phyloP scores from a whole-genome alignment of 306 rosid genomes.

The Herpetospermum pedunculosum region DNA sequence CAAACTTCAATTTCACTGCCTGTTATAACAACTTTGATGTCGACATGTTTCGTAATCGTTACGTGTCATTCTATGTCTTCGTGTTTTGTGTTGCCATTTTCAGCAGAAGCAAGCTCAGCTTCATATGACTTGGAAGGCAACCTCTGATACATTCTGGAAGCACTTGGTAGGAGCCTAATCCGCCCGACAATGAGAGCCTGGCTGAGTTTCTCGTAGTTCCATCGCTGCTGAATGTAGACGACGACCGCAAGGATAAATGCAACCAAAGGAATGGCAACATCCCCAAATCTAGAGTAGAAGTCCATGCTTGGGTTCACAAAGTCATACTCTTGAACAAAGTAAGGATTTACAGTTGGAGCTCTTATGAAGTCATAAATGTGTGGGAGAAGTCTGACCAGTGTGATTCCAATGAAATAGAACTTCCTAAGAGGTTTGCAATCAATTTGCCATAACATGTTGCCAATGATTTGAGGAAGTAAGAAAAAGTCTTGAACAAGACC shows the following conservation, averaged over 20 bases:
- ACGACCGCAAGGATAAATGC: constrained; percentile 49
- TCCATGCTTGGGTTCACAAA: constrained; percentile 57
- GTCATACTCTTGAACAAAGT: constrained; percentile 54
- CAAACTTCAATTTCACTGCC: not conserved
- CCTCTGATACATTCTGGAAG: constrained; percentile 56
- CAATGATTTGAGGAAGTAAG: constrained; percentile 74
- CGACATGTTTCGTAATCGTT: not conserved
- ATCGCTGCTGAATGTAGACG: constrained; percentile 65
- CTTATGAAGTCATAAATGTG: constrained; percentile 61
- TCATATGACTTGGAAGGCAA: constrained; percentile 49
- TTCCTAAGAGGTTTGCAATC: constrained; percentile 62
- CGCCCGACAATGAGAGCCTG: constrained; percentile 33
- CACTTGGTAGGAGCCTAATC: constrained; percentile 45
- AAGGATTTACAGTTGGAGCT: constrained; percentile 53
- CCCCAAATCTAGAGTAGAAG: constrained; percentile 68
- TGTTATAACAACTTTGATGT: not conserved
- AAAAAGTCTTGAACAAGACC: constrained; percentile 88
- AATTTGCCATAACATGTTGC: constrained; percentile 80
- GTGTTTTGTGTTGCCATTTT: constrained; percentile 21
- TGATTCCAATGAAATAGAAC: constrained; percentile 66
- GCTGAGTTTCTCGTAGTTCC: constrained; percentile 58
- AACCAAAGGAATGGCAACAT: constrained; percentile 52
- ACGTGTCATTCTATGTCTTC: constrained; percentile 32
- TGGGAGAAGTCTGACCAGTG: constrained; percentile 73
- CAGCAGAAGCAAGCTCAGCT: constrained; percentile 61